Evolutionary conservation across 1,284 basidiomycete genomes (phyloP), one percentile per base, ranked within the genome.

Genomic region (Rhodotorula mucilaginosa): DNA sequence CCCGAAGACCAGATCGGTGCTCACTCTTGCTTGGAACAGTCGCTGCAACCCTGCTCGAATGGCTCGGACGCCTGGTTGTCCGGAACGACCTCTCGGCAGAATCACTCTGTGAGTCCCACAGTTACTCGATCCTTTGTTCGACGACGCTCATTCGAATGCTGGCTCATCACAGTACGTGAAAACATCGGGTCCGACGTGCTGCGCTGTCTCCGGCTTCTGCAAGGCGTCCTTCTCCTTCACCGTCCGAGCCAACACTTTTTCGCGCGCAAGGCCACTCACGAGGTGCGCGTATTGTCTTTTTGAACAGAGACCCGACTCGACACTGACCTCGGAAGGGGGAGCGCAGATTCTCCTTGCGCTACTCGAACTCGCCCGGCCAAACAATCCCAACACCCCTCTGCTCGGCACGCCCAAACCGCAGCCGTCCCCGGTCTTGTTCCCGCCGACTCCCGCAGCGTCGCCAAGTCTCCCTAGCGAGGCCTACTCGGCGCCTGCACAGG

Each of bases 161-260:
- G 39, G 39, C 10, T 13, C 39, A 2, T 6, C 82, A 44, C 84
- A 84, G 44, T 82, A 81, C 56, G 83, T 84, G 66, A 77, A 80
- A 12, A 85, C 88, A 64, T 82, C 83, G 2, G 78, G 67, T 23
- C 39, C 61, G 82, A 48, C 80, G 77, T 19, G 65, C 88, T 18
- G 81, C 70, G 82, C 87, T 63, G 54, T 0, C 82, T 93, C 15
- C 87, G 85, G 0, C 82, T 93, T 29, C 82, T 94, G 12, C 92
- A 95, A 81, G 92, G 93, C 5, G 83, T 92, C n/a, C 85, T 85
- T 15, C 83, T 95, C 48, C 85, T 88, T 34, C 91, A 93, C 79
- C 77, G 82, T 18, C 77, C 84, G 2, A 90, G 87, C 73, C 94
- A 94, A 79, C 79, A 80, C 2, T 90, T 85, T 67, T 84, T 92